Conservation (phyloP, 805 yeast genomes). For the Metschnikowia chrysomelidarum region DNA sequence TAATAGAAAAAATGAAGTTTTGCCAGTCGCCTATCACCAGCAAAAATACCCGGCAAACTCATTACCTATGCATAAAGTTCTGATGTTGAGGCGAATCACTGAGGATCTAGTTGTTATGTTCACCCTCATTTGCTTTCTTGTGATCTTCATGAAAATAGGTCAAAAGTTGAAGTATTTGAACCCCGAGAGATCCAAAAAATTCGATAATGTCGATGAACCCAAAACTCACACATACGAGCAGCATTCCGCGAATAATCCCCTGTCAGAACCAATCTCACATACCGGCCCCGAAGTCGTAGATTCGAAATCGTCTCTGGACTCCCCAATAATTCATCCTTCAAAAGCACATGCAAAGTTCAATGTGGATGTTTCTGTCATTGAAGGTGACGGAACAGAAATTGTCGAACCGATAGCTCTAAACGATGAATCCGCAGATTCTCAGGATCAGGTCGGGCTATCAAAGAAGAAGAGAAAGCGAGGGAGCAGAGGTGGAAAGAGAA, state of each 20-base stretch:
- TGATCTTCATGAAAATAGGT: slow-evolving; percentile 29
- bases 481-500: slow-evolving; percentile 74
- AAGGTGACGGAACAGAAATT: slow-evolving; percentile 1
- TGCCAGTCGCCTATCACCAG: slow-evolving; percentile 11
- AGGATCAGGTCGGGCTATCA: slow-evolving; percentile 17
- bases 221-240: not conserved
- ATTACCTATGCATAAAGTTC: slow-evolving; percentile 8
- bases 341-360: not conserved
- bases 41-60: slow-evolving; percentile 1
- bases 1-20: slow-evolving; percentile 3
- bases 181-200: slow-evolving; percentile 2
- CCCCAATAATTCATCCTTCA: not conserved
- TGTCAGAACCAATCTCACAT: slow-evolving; percentile 4
- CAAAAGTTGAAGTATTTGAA: slow-evolving; percentile 11
- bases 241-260: not conserved
- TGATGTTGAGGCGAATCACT: slow-evolving; percentile 31
- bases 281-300: not conserved
- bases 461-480: slow-evolving; percentile 78
- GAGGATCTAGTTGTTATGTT: slow-evolving; percentile 52
- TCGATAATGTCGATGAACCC: not conserved
- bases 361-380: not conserved
- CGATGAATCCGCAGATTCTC: slow-evolving; percentile 10
- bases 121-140: slow-evolving; percentile 33
- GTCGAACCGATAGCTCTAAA: not conserved
- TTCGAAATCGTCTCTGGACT: not conserved